Base-by-base conservation (phyloP, 257 asterid species). In the Anisodus tanguticus region DNA sequence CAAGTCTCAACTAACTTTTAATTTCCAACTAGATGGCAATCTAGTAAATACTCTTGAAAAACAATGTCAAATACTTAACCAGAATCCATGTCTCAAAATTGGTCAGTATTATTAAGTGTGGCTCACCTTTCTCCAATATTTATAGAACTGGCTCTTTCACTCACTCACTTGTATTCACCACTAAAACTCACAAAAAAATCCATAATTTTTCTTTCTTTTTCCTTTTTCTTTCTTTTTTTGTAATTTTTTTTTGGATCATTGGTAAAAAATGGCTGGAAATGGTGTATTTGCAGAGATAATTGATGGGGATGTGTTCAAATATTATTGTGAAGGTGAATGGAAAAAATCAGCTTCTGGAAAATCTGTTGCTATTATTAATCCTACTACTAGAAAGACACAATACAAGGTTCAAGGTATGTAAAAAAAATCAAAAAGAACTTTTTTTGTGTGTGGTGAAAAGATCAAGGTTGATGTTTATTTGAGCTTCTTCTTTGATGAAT, bases 251-350 rank as follows among this genome's bases (percentile, higher is more conserved):
- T 87, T 80, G 53, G 5, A 39, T 47, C 68, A 22, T 62, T n/a
- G 4, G 59, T 66, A 3, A 58, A 11, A 88, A 80, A 95, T 95
- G 98, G 97, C 98, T 63, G 98, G 97, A n/a, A 87, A 51, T 57
- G 98, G 97, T 59, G 95, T 76, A 82, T 95, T 95, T 90, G 86
- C 89, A 2, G 99, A 94, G 81, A 94, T 94, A 43, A 84, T 91
- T 66, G 98, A 96, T 43, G 97, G 94, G 5, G 98, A 92, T 69
- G 97, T 90, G 78, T 95, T 85, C 79, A 94, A 93, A 85, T 95
- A 92, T 84, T 94, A 94, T 78, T 90, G 89, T 19, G 97, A 95
- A 81, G 97, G 98, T 81, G 98, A 91, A 79, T 96, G 99, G 99
- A 93, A 87, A 83, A 89, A 78, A 37, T 94, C 97, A 62, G 83